phyloP scores from a whole-genome alignment of 2,329 filamentous ascomycete genomes.

The Sporothrix brasiliensis region DNA sequence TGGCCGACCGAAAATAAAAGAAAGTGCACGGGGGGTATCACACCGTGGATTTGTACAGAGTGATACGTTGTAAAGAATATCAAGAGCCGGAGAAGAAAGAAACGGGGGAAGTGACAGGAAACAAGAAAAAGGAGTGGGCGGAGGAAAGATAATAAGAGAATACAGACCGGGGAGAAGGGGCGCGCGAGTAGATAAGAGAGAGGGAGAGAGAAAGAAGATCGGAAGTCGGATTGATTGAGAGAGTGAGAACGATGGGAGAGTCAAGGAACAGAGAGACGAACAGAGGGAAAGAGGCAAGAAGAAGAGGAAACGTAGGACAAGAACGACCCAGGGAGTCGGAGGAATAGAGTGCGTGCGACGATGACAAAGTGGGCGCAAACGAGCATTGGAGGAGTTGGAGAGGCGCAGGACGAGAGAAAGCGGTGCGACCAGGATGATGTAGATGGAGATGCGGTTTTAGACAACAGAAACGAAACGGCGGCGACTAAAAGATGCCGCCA shows the following conservation, averaged over 20 bases:
- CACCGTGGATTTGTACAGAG: neutral
- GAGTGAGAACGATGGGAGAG: neutral
- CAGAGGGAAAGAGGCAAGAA: neutral
- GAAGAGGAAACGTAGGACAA: slow-evolving; percentile 12
- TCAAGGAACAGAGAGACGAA: neutral
- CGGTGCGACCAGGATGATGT: neutral
- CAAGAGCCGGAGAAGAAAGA: neutral
- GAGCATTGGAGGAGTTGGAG: neutral
- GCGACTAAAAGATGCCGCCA: neutral
- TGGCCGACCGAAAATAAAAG: neutral
- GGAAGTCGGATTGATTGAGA: neutral
- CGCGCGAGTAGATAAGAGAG: neutral
- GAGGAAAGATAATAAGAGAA: slow-evolving; percentile 6
- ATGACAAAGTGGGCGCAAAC: neutral
- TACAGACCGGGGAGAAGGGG: neutral
- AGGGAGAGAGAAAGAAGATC: neutral
- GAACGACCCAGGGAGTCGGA: slow-evolving; percentile 13
- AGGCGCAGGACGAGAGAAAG: neutral
- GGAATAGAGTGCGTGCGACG: slow-evolving; percentile 22
- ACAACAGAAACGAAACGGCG: neutral
- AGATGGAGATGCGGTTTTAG: neutral
- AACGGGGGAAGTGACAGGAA: neutral
- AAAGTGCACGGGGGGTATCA: neutral
- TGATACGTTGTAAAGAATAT: neutral
- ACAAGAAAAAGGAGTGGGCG: neutral